Percentiles rank a stretch among this genome's conserved stretches.
These are phyloP conservation scores for Metschnikowia hibisci DNA, from an alignment of 805 yeast species.

Conservation along the genomic window DNA sequence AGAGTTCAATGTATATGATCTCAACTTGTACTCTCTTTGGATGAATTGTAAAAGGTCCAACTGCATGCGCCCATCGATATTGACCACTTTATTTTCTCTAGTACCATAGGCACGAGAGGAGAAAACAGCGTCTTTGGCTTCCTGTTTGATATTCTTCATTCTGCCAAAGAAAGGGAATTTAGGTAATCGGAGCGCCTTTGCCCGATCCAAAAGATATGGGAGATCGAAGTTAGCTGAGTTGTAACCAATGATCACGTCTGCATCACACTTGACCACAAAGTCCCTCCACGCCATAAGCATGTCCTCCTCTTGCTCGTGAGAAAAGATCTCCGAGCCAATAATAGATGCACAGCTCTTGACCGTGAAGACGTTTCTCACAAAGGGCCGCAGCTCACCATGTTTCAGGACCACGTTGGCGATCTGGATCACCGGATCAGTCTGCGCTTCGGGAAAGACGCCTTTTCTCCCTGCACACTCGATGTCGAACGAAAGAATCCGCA, in stretches of 20 bases:
- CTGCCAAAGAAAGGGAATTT: slow-evolving; percentile 88
- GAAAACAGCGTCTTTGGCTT: slow-evolving; percentile 74
- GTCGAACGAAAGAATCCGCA: slow-evolving; percentile 90
- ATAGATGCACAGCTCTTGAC: slow-evolving; percentile 88
- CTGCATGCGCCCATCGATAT: slow-evolving; percentile 95
- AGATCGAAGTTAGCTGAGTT: slow-evolving; percentile 92
- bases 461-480: slow-evolving; percentile 98
- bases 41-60: slow-evolving; percentile 87
- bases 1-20: slow-evolving; percentile 92
- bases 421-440: slow-evolving; percentile 90
- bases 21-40: slow-evolving; percentile 89
- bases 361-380: slow-evolving; percentile 91
- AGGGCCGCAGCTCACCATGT: slow-evolving; percentile 82
- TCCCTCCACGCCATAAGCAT: slow-evolving; percentile 85
- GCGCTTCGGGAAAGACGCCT: slow-evolving; percentile 95
- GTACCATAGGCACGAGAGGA: slow-evolving; percentile 96
- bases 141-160: slow-evolving; percentile 62
- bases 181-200: slow-evolving; percentile 61
- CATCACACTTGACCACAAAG: slow-evolving; percentile 79
- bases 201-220: slow-evolving; percentile 88
- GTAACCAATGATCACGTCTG: slow-evolving; percentile 96
- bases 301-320: slow-evolving; percentile 69
- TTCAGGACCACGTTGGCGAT: slow-evolving; percentile 91
- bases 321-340: slow-evolving; percentile 86
- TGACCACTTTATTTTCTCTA: slow-evolving; percentile 84